These are phyloP conservation scores for Podaxis sp. DNA, from an alignment of 768 basidiomycete genomes.

Conservation along the genomic window DNA sequence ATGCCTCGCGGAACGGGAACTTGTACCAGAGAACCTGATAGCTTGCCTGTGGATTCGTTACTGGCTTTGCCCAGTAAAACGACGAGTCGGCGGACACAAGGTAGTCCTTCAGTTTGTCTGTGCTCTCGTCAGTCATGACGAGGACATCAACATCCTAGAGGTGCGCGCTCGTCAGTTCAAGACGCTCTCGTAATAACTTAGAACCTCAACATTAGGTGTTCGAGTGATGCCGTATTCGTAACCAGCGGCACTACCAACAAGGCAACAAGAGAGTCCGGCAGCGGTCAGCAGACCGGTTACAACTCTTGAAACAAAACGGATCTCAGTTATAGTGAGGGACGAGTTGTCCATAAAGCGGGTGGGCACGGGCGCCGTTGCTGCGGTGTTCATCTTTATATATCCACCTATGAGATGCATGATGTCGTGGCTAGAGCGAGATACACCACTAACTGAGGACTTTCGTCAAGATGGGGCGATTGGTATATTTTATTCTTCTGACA, in stretches of 20 bases:
- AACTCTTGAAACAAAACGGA: not conserved
- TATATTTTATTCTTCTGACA: not conserved
- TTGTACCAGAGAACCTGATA: constrained; percentile 16
- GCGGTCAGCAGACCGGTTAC: not conserved
- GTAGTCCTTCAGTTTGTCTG: constrained; percentile 12
- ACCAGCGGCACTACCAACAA: constrained; percentile 15
- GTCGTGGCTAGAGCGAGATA: too few relatives aligned
- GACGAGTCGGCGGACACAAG: constrained; percentile 1
- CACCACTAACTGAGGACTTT: too few relatives aligned
- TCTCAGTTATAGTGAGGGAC: constrained; percentile 6
- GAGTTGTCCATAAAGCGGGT: constrained; percentile 1
- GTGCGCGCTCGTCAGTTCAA: not conserved
- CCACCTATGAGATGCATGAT: too few relatives aligned
- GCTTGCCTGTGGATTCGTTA: constrained; percentile 12
- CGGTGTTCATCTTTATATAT: not conserved
- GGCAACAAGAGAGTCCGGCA: constrained; percentile 10
- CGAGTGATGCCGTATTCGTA: constrained; percentile 11
- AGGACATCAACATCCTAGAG: constrained; percentile 20
- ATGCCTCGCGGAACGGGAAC: not conserved
- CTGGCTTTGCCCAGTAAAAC: constrained; percentile 14
- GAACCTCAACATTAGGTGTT: constrained; percentile 11
- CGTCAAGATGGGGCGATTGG: not conserved
- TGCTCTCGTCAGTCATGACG: constrained; percentile 11
- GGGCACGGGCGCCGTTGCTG: constrained; percentile 4
- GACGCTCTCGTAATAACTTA: not conserved